phyloP scores from a whole-genome alignment of 1,139 yeast species.

The Candida freyschussii region DNA sequence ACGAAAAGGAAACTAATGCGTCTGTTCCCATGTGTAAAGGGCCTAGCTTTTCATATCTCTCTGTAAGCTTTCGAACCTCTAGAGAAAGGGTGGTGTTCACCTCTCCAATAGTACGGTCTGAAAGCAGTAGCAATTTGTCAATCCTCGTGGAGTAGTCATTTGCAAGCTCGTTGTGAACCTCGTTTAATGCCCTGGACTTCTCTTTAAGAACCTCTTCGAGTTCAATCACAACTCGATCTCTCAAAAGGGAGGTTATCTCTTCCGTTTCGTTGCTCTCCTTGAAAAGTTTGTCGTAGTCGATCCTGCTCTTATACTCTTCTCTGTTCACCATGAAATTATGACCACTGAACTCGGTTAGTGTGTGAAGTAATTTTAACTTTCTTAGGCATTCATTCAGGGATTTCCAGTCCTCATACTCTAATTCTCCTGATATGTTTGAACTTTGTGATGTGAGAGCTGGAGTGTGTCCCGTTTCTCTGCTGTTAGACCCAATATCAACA shows the following conservation, averaged over 20 bases:
- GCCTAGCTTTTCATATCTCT: constrained; percentile 56
- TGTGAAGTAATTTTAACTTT: constrained; percentile 18
- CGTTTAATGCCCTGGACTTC: constrained; percentile 20
- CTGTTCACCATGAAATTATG: constrained; percentile 19
- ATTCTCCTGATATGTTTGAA: constrained; percentile 17
- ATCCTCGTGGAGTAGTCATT: constrained; percentile 40
- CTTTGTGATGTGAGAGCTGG: constrained; percentile 2
- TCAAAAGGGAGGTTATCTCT: constrained; percentile 2
- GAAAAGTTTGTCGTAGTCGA: constrained; percentile 23
- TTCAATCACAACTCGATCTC: constrained; percentile 3
- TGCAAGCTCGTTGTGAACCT: constrained; percentile 29
- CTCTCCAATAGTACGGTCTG: constrained; percentile 77
- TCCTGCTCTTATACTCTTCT: constrained; percentile 17
- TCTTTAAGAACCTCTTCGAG: constrained; percentile 13
- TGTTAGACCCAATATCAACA: constrained; percentile 1
- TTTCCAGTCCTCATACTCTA: constrained; percentile 26
- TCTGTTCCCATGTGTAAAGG: constrained; percentile 21
- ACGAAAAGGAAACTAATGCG: constrained; percentile 19
- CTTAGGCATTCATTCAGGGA: constrained; percentile 28
- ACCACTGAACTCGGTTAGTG: constrained; percentile 20
- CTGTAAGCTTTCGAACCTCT: constrained; percentile 66
- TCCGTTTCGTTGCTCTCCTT: constrained; percentile 11
- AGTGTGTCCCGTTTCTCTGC: constrained; percentile 1
- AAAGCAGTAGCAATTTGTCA: constrained; percentile 61
- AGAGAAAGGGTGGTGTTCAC: constrained; percentile 76